phyloP scores from a whole-genome alignment of 1,284 basidiomycete genomes.

The Irpex lacteus region DNA sequence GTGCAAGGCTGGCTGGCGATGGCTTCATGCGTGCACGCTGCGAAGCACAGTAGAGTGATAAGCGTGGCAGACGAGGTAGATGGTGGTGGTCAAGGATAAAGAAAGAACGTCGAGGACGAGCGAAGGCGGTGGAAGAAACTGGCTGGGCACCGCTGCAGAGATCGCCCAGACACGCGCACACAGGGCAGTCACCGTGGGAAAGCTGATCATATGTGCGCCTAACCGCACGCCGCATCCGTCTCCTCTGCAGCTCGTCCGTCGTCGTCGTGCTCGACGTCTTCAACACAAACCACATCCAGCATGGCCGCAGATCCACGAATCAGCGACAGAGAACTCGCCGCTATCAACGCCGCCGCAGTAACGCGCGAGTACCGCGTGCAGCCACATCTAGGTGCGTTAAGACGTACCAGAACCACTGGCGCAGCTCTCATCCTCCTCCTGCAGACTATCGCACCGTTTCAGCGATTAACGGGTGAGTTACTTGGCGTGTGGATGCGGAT shows the following conservation, averaged over 20 bases:
- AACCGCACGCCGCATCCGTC: constrained; percentile 3
- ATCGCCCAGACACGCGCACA: background rate
- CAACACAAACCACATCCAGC: constrained; percentile 10
- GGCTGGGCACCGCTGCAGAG: background rate
- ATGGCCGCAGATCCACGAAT: constrained; percentile 56
- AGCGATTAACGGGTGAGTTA: constrained; percentile 88
- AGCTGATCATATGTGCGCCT: constrained; percentile 9
- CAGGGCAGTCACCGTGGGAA: constrained; percentile 8
- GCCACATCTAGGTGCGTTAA: constrained; percentile 78
- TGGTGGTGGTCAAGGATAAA: background rate
- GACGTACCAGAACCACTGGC: constrained; percentile 2
- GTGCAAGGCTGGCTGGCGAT: background rate
- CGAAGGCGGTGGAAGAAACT: background rate
- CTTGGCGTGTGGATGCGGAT: constrained; percentile 5
- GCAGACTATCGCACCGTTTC: constrained; percentile 94
- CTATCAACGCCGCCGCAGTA: constrained; percentile 85
- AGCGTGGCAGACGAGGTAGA: background rate
- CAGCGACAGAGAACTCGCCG: constrained; percentile 73
- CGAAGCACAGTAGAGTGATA: background rate
- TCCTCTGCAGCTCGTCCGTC: background rate
- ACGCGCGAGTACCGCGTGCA: constrained; percentile 82
- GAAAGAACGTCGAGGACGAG: background rate
- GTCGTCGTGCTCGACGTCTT: constrained; percentile 8
- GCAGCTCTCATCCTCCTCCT: constrained; percentile 14
- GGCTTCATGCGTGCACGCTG: background rate